These are phyloP conservation scores for Fusarium veterinarium DNA, from an alignment of 2,329 filamentous ascomycete genomes.

Conservation along the genomic window DNA sequence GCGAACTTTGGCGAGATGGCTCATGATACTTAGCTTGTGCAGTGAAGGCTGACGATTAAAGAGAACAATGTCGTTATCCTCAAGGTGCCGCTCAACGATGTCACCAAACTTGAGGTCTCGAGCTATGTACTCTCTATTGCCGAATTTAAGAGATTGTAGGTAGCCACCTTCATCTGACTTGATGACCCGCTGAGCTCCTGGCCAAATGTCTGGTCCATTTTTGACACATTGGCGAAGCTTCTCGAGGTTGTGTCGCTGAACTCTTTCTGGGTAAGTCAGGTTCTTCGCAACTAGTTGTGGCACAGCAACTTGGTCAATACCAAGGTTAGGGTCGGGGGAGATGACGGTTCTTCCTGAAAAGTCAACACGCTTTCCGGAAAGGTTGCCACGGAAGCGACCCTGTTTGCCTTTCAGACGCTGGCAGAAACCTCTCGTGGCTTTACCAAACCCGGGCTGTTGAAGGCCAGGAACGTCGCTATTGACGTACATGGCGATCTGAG, in stretches of 20 bases:
- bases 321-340: slow-evolving; percentile 93
- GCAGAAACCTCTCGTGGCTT: slow-evolving; percentile 91
- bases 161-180: slow-evolving; percentile 76
- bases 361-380: slow-evolving; percentile 98
- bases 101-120: slow-evolving; percentile 85
- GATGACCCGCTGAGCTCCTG: slow-evolving; percentile 85
- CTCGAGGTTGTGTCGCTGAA: slow-evolving; percentile 84
- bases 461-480: slow-evolving; percentile 96
- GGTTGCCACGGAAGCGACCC: slow-evolving; percentile 93
- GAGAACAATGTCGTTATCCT: slow-evolving; percentile 94
- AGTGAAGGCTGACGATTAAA: slow-evolving; percentile 98
- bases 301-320: slow-evolving; percentile 93
- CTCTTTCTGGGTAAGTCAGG: slow-evolving; percentile 92
- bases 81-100: slow-evolving; percentile 91
- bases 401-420: slow-evolving; percentile 97
- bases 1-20: slow-evolving; percentile 90
- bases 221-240: slow-evolving; percentile 80
- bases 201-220: slow-evolving; percentile 83
- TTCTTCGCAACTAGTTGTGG: slow-evolving; percentile 94
- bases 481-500: slow-evolving; percentile 97
- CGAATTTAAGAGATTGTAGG: slow-evolving; percentile 81
- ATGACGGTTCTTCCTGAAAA: slow-evolving; percentile 98
- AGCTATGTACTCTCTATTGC: slow-evolving; percentile 70
- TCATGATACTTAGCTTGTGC: slow-evolving; percentile 98
- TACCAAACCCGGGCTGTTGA: slow-evolving; percentile 87